Evolutionary conservation across 768 basidiomycete species (phyloP).

Genomic region (Rhizopogon roseolus): DNA sequence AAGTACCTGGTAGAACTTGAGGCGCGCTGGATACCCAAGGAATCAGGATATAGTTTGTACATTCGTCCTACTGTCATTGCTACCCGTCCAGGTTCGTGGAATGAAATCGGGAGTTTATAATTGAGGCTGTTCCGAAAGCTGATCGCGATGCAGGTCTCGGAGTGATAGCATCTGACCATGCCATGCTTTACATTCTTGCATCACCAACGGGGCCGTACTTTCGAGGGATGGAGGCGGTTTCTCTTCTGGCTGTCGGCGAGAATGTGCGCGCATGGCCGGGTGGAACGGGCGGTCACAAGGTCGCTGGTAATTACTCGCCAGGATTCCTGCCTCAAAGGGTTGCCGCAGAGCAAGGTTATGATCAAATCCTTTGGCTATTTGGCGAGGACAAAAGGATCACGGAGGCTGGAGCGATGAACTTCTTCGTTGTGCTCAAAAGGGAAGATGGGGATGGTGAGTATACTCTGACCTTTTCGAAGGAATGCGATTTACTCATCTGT

Average conservation of each 20-base stretch:
- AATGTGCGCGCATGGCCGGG: constrained; percentile 81
- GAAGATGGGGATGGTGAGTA: constrained; percentile 48
- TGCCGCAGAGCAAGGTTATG: constrained; percentile 65
- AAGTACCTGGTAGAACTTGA: constrained; percentile 70
- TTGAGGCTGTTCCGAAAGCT: neutral
- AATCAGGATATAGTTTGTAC: constrained; percentile 77
- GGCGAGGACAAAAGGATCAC: constrained; percentile 52
- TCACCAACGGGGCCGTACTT: constrained; percentile 55
- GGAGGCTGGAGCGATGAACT: constrained; percentile 78
- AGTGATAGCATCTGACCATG: constrained; percentile 72
- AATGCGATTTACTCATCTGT: neutral
- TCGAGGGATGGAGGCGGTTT: constrained; percentile 46
- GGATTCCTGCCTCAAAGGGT: constrained; percentile 59
- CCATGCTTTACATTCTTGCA: constrained; percentile 81
- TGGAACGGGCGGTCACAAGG: constrained; percentile 60
- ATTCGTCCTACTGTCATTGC: constrained; percentile 75
- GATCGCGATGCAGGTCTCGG: constrained; percentile 39
- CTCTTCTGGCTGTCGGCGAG: constrained; percentile 60
- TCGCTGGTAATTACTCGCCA: constrained; percentile 64
- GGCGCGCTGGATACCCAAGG: constrained; percentile 77
- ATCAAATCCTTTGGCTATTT: constrained; percentile 76
- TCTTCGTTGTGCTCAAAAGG: constrained; percentile 61
- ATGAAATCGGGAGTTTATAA: neutral
- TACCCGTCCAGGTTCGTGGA: constrained; percentile 31
- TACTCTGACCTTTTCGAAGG: neutral